Conservation (phyloP, 2,329 filamentous ascomycete species). For the Aspergillus sp. region DNA sequence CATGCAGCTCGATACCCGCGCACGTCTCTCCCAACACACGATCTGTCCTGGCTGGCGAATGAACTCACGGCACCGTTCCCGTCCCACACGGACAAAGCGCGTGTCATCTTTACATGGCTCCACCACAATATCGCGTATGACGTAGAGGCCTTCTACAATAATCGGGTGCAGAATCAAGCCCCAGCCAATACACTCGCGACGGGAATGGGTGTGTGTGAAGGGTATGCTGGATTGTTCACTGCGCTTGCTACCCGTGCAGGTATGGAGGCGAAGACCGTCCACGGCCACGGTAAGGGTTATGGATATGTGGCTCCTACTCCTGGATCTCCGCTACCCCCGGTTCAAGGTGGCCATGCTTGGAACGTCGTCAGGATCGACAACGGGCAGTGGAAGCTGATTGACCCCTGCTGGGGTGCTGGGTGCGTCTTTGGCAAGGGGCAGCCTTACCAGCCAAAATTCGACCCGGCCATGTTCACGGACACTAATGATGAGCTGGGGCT, state of each 20-base stretch:
- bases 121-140: constrained; percentile 94
- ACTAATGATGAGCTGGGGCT: constrained; percentile 79
- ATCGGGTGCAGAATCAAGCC: constrained; percentile 65
- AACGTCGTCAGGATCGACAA: constrained; percentile 87
- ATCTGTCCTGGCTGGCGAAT: constrained; percentile 72
- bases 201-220: constrained; percentile 86
- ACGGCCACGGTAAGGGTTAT: constrained; percentile 83
- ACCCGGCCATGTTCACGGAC: constrained; percentile 60
- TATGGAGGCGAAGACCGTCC: constrained; percentile 72
- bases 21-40: constrained; percentile 67
- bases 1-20: constrained; percentile 77
- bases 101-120: constrained; percentile 91
- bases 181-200: constrained; percentile 72
- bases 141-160: constrained; percentile 73
- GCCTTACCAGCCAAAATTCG: constrained; percentile 69
- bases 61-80: constrained; percentile 77
- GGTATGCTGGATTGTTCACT: constrained; percentile 81
- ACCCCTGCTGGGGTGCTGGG: constrained; percentile 91
- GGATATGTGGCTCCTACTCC: constrained; percentile 66
- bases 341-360: constrained; percentile 76
- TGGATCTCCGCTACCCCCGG: constrained; percentile 66
- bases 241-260: constrained; percentile 77
- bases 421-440: constrained; percentile 57
- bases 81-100: constrained; percentile 84
- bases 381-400: constrained; percentile 86